These are phyloP conservation scores for Sphaerulina vaccinii DNA, from an alignment of 2,329 filamentous ascomycete genomes.

Conservation along the genomic window DNA sequence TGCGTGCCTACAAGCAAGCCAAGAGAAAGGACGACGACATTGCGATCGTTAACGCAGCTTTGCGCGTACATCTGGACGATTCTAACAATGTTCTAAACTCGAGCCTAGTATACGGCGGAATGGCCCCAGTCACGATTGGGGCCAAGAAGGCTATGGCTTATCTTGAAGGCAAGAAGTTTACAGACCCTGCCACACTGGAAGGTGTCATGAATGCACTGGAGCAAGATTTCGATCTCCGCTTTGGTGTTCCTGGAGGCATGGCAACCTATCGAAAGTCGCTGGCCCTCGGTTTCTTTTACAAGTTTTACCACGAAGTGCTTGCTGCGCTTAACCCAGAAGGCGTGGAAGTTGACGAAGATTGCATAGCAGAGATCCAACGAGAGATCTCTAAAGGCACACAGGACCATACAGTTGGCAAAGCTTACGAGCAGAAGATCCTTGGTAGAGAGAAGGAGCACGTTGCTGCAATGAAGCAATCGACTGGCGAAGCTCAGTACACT, in stretches of 20 bases:
- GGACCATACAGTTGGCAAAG: slow-evolving; percentile 70
- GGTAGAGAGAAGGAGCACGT: slow-evolving; percentile 86
- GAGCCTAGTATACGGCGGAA: slow-evolving; percentile 87
- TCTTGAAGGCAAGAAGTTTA: slow-evolving; percentile 74
- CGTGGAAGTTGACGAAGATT: slow-evolving; percentile 66
- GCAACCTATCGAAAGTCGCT: slow-evolving; percentile 90
- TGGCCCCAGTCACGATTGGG: slow-evolving; percentile 88
- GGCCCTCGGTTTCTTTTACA: slow-evolving; percentile 91
- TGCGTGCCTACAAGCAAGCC: slow-evolving; percentile 90
- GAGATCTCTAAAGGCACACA: slow-evolving; percentile 77
- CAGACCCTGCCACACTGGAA: slow-evolving; percentile 79
- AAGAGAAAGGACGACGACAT: slow-evolving; percentile 99
- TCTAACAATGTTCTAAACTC: slow-evolving; percentile 69
- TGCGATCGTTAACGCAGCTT: slow-evolving; percentile 87
- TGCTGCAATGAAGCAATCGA: slow-evolving; percentile 88
- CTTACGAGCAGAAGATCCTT: slow-evolving; percentile 78
- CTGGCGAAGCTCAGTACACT: slow-evolving; percentile 92
- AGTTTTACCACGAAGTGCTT: slow-evolving; percentile 90
- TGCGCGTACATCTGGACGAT: slow-evolving; percentile 71
- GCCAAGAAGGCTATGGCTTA: slow-evolving; percentile 76
- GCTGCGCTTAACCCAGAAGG: slow-evolving; percentile 54
- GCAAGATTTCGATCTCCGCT: slow-evolving; percentile 81
- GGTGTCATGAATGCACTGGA: slow-evolving; percentile 88
- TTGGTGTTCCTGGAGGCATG: slow-evolving; percentile 95
- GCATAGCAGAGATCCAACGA: slow-evolving; percentile 79